Base-by-base conservation (phyloP, 192 early-diverging fungal genomes). In the Coemansia sp. region DNA sequence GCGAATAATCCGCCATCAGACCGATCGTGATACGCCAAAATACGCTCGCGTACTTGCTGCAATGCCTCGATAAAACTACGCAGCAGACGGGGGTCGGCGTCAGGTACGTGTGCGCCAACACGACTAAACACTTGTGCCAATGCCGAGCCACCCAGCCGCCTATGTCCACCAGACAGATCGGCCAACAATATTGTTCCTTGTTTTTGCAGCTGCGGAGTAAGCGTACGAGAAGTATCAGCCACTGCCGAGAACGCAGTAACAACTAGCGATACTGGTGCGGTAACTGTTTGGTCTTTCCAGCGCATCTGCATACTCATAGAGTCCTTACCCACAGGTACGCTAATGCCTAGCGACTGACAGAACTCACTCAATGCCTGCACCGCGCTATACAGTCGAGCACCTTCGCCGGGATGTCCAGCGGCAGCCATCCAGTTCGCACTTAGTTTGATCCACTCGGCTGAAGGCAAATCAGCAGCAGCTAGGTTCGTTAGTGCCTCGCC, bases 371-470 rank as follows among this genome's bases (percentile, higher is more conserved):
- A 88, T 36, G 97, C 95, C 68, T 92, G 79, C 9, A 98, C 98
- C 34, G 95, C 98, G 47, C 91, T 90, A 73, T 98, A 99, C 41
- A 99, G 80, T 52, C 91, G 88, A 31, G 95, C 87, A 20, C 96
- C 98, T 82, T 99, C 98, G 68, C 97, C 98, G 7, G 86, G 81
- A 73, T 96, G 93, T 44, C 89, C 86, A 36, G 97, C 93, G 8
- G 97, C 93, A 29, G 92, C 91, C 98, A 99, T 99, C 98, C 98
- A 99, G 85, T 99, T 99, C 60, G 96, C 96, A 61, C 92, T 94
- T 69, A 99, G 87, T 41, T 94, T 90, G 27, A 95, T 86, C 78
- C 90, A 88, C 15, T 80, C 83, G 33, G 95, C 85, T 10, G 87
- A 87, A 3, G 85, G 79, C 65, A 99, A 87, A 65, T 92, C 87